Base-by-base conservation (phyloP, 805 yeast genomes). In the Kurtzmaniella fragi region DNA sequence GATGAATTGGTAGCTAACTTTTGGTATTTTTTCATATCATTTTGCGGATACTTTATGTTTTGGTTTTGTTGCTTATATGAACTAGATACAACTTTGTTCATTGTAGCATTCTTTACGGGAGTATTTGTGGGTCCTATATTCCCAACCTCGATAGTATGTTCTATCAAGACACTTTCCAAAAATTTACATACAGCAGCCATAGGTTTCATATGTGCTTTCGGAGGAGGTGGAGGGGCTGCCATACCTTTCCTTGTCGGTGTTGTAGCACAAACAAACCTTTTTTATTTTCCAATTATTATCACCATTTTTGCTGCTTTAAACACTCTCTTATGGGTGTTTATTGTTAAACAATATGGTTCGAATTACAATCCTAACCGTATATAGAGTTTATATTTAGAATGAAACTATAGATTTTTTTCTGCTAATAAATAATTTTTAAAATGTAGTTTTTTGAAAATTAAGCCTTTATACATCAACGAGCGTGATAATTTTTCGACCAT, bases 141-240 rank as follows among this genome's bases (percentile, higher is more conserved):
- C 57, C 89, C 95, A 1, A 80, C 90, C 5, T 76, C 84, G 0
- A 78, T 84, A 37, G 75, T 83, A 11, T 73, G 82, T 8, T 71
- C 87, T 1, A 58, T 84, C 34, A 77, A 78, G 39, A 62, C 78
- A 2, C 56, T 87, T 32, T 95, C 95, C 0, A 58, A 62, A 20
- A 70, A 67, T 31, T 61, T 73, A 38, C 84, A 83, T 38, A 75
- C 84, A 8, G 60, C 77, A 13, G 90, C 88, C 1, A 71, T 87
- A 7, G 90, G 95, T 0, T 67, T 84, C 39, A 77, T 83, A 15
- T 80, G 89, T 40, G 89, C 93, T 0, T 54, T 85, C 43, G 95
- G 95, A 5, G 90, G 93, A 3, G 77, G 82, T 12, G 95, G 95
- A 1, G 84, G 84, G n/a, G 91, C 95, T 0, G 70, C 77, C 0